A percentile compares a stretch with the other conserved stretches of the same genome.
Conservation (phyloP, 441 rosid species). For the Adansonia madagascariensis region DNA sequence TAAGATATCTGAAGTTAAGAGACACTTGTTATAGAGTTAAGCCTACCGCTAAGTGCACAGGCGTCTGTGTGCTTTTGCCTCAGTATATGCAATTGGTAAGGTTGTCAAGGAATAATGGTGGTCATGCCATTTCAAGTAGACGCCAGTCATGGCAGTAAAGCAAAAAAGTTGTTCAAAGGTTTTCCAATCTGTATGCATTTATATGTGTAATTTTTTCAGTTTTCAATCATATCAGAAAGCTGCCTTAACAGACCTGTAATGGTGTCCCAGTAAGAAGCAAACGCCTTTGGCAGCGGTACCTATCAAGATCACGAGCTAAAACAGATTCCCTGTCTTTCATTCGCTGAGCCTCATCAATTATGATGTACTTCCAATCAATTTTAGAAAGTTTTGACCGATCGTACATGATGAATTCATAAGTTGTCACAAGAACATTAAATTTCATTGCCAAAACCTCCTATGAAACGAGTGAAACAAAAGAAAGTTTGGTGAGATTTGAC, state of each 20-base stretch:
- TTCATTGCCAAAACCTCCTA: conserved; percentile 98
- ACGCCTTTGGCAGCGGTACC: conserved; percentile 98
- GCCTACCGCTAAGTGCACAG: background rate
- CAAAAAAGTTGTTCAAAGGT: background rate
- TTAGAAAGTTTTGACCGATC: conserved; percentile 98
- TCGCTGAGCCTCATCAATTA: conserved; percentile 99
- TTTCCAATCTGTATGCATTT: background rate
- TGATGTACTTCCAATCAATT: conserved; percentile 97
- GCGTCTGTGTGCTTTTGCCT: background rate
- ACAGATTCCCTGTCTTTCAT: conserved; percentile 99
- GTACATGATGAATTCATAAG: conserved; percentile 99
- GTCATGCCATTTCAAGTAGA: background rate
- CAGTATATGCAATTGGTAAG: background rate
- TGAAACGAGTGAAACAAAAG: conserved; percentile 26
- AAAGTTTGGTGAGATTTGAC: conserved; percentile 33
- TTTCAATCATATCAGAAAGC: conserved; percentile 23
- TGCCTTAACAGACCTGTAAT: conserved; percentile 77
- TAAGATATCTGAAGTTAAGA: background rate
- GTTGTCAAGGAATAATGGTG: background rate
- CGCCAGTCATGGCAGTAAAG: background rate
- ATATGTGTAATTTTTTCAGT: background rate
- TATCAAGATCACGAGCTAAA: conserved; percentile 99
- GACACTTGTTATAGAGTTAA: background rate
- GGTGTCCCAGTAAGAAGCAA: conserved; percentile 99
- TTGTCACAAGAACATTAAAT: conserved; percentile 97